phyloP scores from a whole-genome alignment of 352 stramenopile genomes.

The Pilasporangium apinafurcum region DNA sequence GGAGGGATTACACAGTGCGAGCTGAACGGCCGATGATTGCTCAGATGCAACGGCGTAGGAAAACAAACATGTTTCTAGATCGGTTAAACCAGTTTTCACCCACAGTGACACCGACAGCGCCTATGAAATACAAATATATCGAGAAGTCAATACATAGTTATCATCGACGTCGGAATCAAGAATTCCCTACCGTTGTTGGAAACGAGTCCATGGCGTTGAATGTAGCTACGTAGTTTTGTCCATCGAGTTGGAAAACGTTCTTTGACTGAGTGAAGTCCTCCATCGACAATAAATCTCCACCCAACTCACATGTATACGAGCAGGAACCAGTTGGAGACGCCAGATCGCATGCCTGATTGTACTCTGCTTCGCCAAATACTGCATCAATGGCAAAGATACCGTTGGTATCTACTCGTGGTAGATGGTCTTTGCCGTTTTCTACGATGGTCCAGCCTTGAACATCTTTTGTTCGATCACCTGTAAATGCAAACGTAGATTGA shows the following conservation, averaged over 20 bases:
- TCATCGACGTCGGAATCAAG: not conserved
- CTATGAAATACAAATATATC: slow-evolving; percentile 10
- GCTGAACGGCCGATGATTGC: slow-evolving; percentile 9
- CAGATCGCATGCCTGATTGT: slow-evolving; percentile 59
- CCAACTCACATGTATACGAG: slow-evolving; percentile 40
- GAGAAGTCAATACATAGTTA: not conserved
- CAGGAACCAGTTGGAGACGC: slow-evolving; percentile 46
- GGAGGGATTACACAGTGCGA: slow-evolving; percentile 55
- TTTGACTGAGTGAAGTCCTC: slow-evolving; percentile 8
- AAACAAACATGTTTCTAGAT: slow-evolving; percentile 25
- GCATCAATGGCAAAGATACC: slow-evolving; percentile 55
- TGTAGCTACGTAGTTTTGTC: slow-evolving; percentile 34
- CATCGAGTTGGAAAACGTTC: slow-evolving; percentile 30
- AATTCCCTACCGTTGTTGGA: slow-evolving; percentile 28
- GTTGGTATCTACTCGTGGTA: slow-evolving; percentile 39
- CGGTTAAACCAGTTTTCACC: slow-evolving; percentile 38
- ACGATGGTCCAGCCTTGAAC: slow-evolving; percentile 40
- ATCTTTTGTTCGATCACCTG: no score
- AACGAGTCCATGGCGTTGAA: slow-evolving; percentile 23
- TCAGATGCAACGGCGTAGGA: slow-evolving; percentile 26
- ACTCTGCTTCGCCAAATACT: slow-evolving; percentile 50
- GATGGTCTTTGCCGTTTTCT: slow-evolving; percentile 29
- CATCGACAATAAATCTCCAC: slow-evolving; percentile 17
- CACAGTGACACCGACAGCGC: slow-evolving; percentile 53
- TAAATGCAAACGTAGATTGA: slow-evolving; percentile 20